A percentile compares a stretch with the other conserved stretches of the same genome.
phyloP scores from a whole-genome alignment of 768 basidiomycete genomes.

The Kwoniella sp. region DNA sequence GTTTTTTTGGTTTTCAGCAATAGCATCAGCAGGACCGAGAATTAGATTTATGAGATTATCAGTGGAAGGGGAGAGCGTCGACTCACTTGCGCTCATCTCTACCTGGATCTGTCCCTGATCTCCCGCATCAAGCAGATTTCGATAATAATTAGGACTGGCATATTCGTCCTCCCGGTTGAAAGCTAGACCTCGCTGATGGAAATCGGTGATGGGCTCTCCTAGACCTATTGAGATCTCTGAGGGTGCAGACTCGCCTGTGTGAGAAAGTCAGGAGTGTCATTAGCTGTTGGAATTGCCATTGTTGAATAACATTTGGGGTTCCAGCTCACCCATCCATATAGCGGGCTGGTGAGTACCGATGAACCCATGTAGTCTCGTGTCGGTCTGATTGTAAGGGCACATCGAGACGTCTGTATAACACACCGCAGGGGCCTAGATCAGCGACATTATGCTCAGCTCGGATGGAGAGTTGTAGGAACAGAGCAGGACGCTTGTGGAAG shows the following conservation, averaged over 20 bases:
- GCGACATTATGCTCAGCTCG: too few relatives aligned
- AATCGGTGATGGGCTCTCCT: slow-evolving; percentile 64
- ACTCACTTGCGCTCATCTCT: slow-evolving; percentile 43
- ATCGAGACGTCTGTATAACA: slow-evolving; percentile 37
- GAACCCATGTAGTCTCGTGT: slow-evolving; percentile 68
- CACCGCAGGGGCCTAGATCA: too few relatives aligned
- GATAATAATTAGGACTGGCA: slow-evolving; percentile 58
- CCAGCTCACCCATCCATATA: slow-evolving; percentile 72
- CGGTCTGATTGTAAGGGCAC: slow-evolving; percentile 58
- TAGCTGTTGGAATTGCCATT: too few relatives aligned
- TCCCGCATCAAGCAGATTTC: slow-evolving; percentile 67
- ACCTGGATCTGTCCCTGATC: slow-evolving; percentile 29
- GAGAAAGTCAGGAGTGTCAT: too few relatives aligned
- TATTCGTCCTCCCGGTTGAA: slow-evolving; percentile 38
- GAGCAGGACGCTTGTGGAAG: too few relatives aligned
- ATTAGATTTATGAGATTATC: too few relatives aligned
- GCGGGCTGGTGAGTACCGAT: slow-evolving; percentile 80
- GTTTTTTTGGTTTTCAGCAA: too few relatives aligned
- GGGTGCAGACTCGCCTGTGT: slow-evolving; percentile 56
- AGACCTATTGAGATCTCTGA: slow-evolving; percentile 61
- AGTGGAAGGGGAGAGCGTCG: too few relatives aligned
- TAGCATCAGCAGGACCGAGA: too few relatives aligned
- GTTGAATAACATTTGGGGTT: too few relatives aligned
- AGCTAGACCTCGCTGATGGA: slow-evolving; percentile 59
- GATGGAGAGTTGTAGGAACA: too few relatives aligned